phyloP scores from a whole-genome alignment of 2,329 filamentous ascomycete genomes.

The Emericellopsis atlantica region DNA sequence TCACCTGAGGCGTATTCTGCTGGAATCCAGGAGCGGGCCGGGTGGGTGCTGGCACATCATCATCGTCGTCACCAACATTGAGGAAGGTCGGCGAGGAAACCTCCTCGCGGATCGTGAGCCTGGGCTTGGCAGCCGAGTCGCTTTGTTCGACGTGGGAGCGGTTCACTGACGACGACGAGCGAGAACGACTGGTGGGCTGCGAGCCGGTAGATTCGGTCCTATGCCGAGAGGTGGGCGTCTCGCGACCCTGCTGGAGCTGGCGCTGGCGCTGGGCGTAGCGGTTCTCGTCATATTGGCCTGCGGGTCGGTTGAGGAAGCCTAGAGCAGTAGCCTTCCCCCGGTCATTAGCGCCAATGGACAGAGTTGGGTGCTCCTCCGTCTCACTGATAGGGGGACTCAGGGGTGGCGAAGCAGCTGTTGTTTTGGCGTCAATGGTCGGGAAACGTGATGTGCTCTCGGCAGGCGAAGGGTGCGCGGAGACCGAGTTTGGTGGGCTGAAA shows the following conservation, averaged over 20 bases:
- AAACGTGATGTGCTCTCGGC: constrained; percentile 23
- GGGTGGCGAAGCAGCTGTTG: constrained; percentile 19
- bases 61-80: constrained; percentile 28
- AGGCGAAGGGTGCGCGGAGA: constrained; percentile 22
- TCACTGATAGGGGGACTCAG: constrained; percentile 54
- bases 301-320: constrained; percentile 54
- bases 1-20: constrained; percentile 19
- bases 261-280: constrained; percentile 74
- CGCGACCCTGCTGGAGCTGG: constrained; percentile 65
- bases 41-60: constrained; percentile 4
- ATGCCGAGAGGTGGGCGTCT: constrained; percentile 38
- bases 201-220: constrained; percentile 33
- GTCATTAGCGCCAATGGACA: constrained; percentile 64
- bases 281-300: constrained; percentile 68
- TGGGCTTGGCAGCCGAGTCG: constrained; percentile 14
- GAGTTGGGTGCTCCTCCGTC: constrained; percentile 48
- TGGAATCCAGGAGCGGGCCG: constrained; percentile 1
- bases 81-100: constrained; percentile 25
- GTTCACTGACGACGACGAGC: constrained; percentile 32
- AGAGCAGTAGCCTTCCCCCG: constrained; percentile 68
- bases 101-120: constrained; percentile 19
- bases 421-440: constrained; percentile 17
- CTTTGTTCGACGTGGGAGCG: constrained; percentile 19
- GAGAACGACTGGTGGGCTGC: constrained; percentile 25
- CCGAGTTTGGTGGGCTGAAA: constrained; percentile 30